Conservation (phyloP, 805 yeast species). For the Pichia nakasei region DNA sequence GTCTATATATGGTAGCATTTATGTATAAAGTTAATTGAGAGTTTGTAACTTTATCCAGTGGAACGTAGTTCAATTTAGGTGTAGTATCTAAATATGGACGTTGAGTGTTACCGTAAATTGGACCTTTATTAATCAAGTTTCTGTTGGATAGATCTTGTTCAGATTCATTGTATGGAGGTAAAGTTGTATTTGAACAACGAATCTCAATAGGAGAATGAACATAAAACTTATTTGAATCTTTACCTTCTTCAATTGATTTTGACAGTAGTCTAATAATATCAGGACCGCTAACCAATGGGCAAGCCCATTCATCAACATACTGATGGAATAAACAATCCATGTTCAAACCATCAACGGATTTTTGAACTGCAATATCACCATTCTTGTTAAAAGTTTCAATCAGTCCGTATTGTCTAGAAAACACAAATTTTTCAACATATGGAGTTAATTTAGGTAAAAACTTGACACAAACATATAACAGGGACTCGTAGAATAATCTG, state of each 20-base stretch:
- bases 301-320: constrained; percentile 95
- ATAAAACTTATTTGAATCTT: constrained; percentile 51
- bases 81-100: constrained; percentile 80
- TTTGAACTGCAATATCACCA: constrained; percentile 59
- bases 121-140: constrained; percentile 53
- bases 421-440: constrained; percentile 73
- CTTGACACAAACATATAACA: constrained; percentile 73
- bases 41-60: constrained; percentile 48
- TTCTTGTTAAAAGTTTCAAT: constrained; percentile 50
- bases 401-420: constrained; percentile 73
- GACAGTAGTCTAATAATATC: constrained; percentile 58
- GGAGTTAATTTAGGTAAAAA: constrained; percentile 75
- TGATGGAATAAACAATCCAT: constrained; percentile 95
- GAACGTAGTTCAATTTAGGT: constrained; percentile 54
- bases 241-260: constrained; percentile 53
- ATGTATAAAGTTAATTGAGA: constrained; percentile 76
- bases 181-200: constrained; percentile 81
- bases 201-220: constrained; percentile 96
- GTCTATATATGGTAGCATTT: constrained; percentile 94
- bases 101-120: constrained; percentile 74
- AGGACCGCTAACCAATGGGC: constrained; percentile 74
- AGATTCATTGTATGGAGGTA: constrained; percentile 22
- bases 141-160: constrained; percentile 45
- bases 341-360: constrained; percentile 78
- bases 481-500: constrained; percentile 66